phyloP scores from a whole-genome alignment of 2,329 filamentous ascomycete species.

The Aspergillus alliaceus region DNA sequence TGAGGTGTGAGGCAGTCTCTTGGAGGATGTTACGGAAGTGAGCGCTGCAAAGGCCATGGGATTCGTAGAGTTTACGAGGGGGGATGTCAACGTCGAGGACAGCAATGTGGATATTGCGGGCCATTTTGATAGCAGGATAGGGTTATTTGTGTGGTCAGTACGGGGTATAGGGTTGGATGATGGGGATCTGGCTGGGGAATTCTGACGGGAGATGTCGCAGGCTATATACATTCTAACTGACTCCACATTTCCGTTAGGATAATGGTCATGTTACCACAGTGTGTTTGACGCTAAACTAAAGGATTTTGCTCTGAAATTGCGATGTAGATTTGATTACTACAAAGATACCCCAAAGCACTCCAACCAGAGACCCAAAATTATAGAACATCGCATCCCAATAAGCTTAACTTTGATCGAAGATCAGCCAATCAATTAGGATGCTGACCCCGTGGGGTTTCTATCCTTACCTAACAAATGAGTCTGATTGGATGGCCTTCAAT shows the following conservation, averaged over 20 bases:
- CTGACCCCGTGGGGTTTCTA: not conserved
- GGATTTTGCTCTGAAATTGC: not conserved
- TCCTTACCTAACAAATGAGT: not conserved
- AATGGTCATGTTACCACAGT: too few relatives aligned
- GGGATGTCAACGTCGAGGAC: conserved; percentile 28
- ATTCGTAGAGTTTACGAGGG: conserved; percentile 24
- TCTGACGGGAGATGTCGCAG: not conserved
- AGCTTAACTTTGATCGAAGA: not conserved
- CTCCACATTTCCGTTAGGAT: not conserved
- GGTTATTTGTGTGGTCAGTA: not conserved
- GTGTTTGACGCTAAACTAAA: not conserved
- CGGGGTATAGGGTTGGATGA: not conserved
- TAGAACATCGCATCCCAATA: not conserved
- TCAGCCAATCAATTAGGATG: not conserved
- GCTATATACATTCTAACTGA: not conserved
- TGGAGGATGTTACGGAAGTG: conserved; percentile 26
- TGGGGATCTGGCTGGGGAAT: not conserved
- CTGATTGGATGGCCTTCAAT: not conserved
- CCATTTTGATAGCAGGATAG: conserved; percentile 14
- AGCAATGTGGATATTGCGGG: conserved; percentile 25
- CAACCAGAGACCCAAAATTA: not conserved
- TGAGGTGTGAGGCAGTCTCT: conserved; percentile 23
- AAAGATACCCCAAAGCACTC: not conserved
- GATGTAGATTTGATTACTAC: not conserved
- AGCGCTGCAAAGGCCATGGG: conserved; percentile 25